Evolutionary conservation across 768 basidiomycete genomes (phyloP).

Genomic region (Pleurotus djamor): DNA sequence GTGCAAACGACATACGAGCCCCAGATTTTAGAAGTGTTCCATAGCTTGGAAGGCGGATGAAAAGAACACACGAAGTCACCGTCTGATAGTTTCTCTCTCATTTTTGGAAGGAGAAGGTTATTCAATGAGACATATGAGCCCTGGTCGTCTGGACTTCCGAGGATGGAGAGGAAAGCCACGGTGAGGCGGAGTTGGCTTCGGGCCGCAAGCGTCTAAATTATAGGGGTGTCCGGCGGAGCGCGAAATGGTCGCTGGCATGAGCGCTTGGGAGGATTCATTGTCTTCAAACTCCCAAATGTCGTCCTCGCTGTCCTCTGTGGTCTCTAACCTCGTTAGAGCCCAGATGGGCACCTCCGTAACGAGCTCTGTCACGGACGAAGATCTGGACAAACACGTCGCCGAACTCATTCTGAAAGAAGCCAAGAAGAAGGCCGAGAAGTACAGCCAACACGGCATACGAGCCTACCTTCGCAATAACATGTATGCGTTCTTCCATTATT

Average conservation of each 20-base stretch:
- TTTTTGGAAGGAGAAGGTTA: too few species aligned
- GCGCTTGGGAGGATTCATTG: not conserved
- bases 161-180: too few species aligned
- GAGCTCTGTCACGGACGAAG: constrained; percentile 66
- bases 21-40: too few species aligned
- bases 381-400: constrained; percentile 90
- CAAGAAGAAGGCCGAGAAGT: constrained; percentile 84
- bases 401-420: constrained; percentile 92
- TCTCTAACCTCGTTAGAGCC: constrained; percentile 76
- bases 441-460: constrained; percentile 71
- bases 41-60: too few species aligned
- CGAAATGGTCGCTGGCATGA: not conserved
- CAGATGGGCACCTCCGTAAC: constrained; percentile 70
- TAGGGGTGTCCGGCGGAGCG: not conserved
- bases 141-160: too few species aligned
- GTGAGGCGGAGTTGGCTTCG: too few species aligned
- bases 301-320: constrained; percentile 81
- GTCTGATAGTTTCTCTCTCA: too few species aligned
- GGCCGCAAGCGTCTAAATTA: too few species aligned
- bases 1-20: too few species aligned
- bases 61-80: too few species aligned
- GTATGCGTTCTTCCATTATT: constrained; percentile 28
- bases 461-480: constrained; percentile 65
- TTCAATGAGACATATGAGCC: too few species aligned
- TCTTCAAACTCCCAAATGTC: constrained; percentile 17